Base-by-base conservation (phyloP, 1,284 basidiomycete genomes). In the Chalciporus sp. region DNA sequence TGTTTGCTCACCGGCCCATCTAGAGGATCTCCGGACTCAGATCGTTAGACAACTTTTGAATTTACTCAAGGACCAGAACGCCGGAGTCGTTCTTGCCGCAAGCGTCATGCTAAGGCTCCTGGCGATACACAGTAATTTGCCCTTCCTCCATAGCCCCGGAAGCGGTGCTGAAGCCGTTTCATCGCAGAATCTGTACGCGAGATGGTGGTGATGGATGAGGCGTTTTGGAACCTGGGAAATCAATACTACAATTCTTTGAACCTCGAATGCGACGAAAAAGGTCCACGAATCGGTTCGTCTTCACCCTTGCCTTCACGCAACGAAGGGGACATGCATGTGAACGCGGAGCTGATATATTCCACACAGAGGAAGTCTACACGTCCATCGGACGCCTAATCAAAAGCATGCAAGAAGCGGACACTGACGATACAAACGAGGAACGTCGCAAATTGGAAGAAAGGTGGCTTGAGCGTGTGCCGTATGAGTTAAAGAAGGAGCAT, bases 321-420 rank as follows among this genome's bases (percentile, higher is more conserved):
- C 23, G 2, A 2, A 23, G 23, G 23, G 23, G 3, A 23, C 23
- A 23, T 26, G 19, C 7, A 9, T 16, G 7, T 8, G 33, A 14
- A 23, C n/a, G 7, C n/a, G 19, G 10, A 17, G 27, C 42, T 53
- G 31, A 56, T 23, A 42, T 27, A 40, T 3, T 14, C 8, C 40
- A 2, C 17, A 7, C 46, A 67, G 65, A 55, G 1, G 66, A 67
- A 47, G 65, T 67, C 10, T 68, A 67, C 27, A 41, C 57, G 23
- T 59, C 64, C 1, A 56, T 67, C n/a, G 53, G 64, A 23, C 46
- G 20, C 11, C 50, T 69, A 64, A 67, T 67, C 35, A 58, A 54
- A 47, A 3, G 46, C 17, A 58, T 67, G 55, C 62, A 68, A 16
- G 43, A 31, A 16, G 42, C 20, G 0, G 57, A 65, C 8, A 31